Base-by-base conservation (phyloP, 768 basidiomycete genomes). In the Russula foetens region DNA sequence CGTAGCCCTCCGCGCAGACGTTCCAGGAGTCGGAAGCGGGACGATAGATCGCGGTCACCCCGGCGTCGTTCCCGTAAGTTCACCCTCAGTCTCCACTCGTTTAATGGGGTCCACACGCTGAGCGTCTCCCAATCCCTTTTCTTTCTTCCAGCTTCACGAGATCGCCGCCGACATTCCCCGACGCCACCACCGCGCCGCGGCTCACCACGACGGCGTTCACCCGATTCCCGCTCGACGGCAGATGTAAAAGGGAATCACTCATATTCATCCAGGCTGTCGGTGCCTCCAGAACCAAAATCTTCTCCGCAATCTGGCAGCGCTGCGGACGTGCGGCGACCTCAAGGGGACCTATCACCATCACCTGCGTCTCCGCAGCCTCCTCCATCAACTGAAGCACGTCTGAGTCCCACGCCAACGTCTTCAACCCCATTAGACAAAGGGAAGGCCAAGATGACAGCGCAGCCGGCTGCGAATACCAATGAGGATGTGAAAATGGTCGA, bases 401-500 rank as follows among this genome's bases (percentile, higher is more conserved):
- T 23, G n/a, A 48, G 39, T 14, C 44, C 53, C 15, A 24, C 53
- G 21, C 28, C 44, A 12, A 43, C 24, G 3, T 47, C 54, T 26
- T 31, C 45, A 31, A 56, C 31, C 23, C 46, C 44, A 21, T 29
- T 23, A 31, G 63, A 63, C 46, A 64, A 59, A 41, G 62, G 59
- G 39, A 65, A 60, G 53, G 62, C 43, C 12, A 65, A 53, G 41
- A 54, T 59, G 44, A 51, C 51, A 21, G 38, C 29, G 14, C 61
- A 57, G 14, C 29, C 50, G 31, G 28, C 26, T 26, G 26, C 29
- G 2, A 52, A 47, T n/a, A 39, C 19, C 31, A 51, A 62, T 11
- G 63, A 62, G 23, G 63, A 62, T 35, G 48, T 64, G 53, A 64
- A 62, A 33, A 57, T 53, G 49, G 49, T 39, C 24, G 63, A 57